These are phyloP conservation scores for Podaxis sp. DNA, from an alignment of 768 basidiomycete species.

Conservation along the genomic window DNA sequence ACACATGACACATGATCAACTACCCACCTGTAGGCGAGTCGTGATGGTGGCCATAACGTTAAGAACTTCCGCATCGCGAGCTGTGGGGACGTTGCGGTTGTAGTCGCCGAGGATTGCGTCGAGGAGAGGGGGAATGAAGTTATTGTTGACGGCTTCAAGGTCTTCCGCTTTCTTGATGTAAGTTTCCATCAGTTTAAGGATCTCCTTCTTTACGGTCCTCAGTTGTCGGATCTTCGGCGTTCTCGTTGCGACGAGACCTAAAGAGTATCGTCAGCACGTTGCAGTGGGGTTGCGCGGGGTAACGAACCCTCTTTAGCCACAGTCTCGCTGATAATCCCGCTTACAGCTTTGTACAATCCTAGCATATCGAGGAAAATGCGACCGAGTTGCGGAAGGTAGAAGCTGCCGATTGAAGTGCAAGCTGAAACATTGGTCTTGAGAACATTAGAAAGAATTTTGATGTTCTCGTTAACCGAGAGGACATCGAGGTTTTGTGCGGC, in stretches of 20 bases:
- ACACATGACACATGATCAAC: not conserved
- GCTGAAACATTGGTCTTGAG: conserved; percentile 98
- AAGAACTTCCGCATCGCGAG: conserved; percentile 94
- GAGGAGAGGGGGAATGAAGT: conserved; percentile 90
- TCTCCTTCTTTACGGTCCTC: conserved; percentile 97
- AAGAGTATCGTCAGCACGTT: conserved; percentile 12
- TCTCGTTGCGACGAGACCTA: conserved; percentile 90
- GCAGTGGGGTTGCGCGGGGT: not conserved
- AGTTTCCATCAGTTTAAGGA: conserved; percentile 94
- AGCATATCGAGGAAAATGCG: conserved; percentile 98
- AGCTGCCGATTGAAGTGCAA: conserved; percentile 94
- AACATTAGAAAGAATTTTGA: conserved; percentile 95
- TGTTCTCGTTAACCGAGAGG: conserved; percentile 85
- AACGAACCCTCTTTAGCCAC: conserved; percentile 77
- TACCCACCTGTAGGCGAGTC: conserved; percentile 77
- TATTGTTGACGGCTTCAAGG: conserved; percentile 86
- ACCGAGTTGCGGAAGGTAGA: conserved; percentile 96
- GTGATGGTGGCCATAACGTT: conserved; percentile 98
- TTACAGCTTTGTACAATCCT: conserved; percentile 95
- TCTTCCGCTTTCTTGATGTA: conserved; percentile 98
- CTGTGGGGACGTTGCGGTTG: conserved; percentile 87
- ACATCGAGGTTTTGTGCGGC: conserved; percentile 93
- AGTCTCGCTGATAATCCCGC: conserved; percentile 92
- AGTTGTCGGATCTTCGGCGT: conserved; percentile 94
- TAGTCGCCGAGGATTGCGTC: conserved; percentile 99